These are phyloP conservation scores for Saccharomyces pastorianus DNA, from an alignment of 1,139 yeast species.

Conservation along the genomic window DNA sequence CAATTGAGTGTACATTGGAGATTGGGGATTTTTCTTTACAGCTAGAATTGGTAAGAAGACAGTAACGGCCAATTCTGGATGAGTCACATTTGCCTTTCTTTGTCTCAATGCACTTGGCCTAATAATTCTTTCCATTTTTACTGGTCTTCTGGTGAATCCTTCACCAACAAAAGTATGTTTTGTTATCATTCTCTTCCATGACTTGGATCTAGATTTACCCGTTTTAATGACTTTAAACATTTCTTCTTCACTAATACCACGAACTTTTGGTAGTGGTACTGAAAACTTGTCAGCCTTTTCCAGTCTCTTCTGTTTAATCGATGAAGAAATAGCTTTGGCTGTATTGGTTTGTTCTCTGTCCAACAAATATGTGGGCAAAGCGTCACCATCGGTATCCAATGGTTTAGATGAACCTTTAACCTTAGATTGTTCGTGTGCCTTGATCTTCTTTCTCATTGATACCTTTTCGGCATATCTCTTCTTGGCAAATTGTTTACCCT, in stretches of 20 bases:
- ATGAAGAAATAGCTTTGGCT: conserved; percentile 90
- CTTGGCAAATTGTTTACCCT: conserved; percentile 97
- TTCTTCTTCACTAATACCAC: conserved; percentile 97
- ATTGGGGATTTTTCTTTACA: conserved; percentile 97
- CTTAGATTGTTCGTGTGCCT: conserved; percentile 94
- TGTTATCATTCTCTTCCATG: conserved; percentile 99
- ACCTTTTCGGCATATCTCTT: conserved; percentile 96
- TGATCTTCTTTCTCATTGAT: conserved; percentile 97
- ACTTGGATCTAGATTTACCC: conserved; percentile 75
- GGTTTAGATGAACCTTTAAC: conserved; percentile 85
- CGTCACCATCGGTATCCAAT: conserved; percentile 71
- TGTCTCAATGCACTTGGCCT: conserved; percentile 96
- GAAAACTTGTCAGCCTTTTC: conserved; percentile 95
- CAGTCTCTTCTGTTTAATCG: conserved; percentile 92
- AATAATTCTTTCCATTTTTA: conserved; percentile 93
- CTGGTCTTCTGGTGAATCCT: conserved; percentile 97
- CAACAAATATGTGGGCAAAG: conserved; percentile 94
- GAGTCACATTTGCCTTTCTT: conserved; percentile 97
- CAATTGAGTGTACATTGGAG: conserved; percentile 95
- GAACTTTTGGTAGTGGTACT: conserved; percentile 94
- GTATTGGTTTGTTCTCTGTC: conserved; percentile 93
- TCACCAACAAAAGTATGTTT: conserved; percentile 98
- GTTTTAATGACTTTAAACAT: conserved; percentile 97
- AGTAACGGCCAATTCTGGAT: conserved; percentile 92
- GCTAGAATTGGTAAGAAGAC: conserved; percentile 89